phyloP scores from a whole-genome alignment of 176 grass and related monocot genomes.

The Ananas comosus region DNA sequence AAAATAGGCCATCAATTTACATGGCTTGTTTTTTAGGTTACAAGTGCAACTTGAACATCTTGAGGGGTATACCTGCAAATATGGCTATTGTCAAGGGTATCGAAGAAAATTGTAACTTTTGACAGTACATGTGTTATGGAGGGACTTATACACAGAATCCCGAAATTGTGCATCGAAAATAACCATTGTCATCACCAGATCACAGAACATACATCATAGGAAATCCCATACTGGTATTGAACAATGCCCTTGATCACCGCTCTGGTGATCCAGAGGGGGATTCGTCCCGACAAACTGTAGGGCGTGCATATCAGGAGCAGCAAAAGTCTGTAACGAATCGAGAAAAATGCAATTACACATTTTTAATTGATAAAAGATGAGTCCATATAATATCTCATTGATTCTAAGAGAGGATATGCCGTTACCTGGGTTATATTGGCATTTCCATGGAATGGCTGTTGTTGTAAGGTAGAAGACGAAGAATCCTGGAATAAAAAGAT shows the following conservation, averaged over 20 bases:
- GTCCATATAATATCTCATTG: too few species aligned
- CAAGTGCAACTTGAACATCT: too few species aligned
- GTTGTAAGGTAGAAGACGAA: slow-evolving; percentile 40
- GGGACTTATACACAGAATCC: too few species aligned
- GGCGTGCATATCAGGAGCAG: slow-evolving; percentile 45
- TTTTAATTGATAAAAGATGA: slow-evolving; percentile 1
- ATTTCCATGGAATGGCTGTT: slow-evolving; percentile 46
- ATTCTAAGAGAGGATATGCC: not conserved
- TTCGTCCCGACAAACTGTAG: slow-evolving; percentile 55
- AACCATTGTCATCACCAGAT: too few species aligned
- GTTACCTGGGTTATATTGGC: slow-evolving; percentile 57
- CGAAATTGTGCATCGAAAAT: too few species aligned
- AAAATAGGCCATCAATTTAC: too few species aligned
- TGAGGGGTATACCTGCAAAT: too few species aligned
- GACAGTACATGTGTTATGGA: too few species aligned
- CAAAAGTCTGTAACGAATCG: slow-evolving; percentile 42
- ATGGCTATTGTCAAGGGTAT: too few species aligned
- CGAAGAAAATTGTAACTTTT: too few species aligned
- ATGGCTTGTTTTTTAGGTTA: too few species aligned
- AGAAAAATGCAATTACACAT: not conserved
- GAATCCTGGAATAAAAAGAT: slow-evolving; percentile 55
- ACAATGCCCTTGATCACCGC: slow-evolving; percentile 50
- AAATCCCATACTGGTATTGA: slow-evolving; percentile 93
- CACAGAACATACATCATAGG: slow-evolving; percentile 28
- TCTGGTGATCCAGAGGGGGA: slow-evolving; percentile 38